phyloP scores from a whole-genome alignment of 495 filamentous ascomycete species.

The Aspergillus sclerotiicarbonarius region DNA sequence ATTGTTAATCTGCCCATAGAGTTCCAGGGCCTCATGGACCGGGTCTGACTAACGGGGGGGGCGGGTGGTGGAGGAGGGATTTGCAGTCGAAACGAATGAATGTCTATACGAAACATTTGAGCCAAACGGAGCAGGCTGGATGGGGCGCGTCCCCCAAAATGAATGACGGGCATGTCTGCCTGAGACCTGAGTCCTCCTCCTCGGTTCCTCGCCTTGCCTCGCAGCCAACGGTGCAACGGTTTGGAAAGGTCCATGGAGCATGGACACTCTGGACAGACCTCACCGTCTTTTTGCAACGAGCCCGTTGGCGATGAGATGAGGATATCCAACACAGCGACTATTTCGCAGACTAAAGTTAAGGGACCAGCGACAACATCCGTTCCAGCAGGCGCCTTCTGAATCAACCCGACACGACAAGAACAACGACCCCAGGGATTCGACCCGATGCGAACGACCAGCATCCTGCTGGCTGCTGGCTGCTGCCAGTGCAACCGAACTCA shows the following conservation, averaged over 20 bases:
- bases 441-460: not conserved
- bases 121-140: conserved; percentile 3
- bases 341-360: not conserved
- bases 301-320: not conserved
- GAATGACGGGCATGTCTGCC: not conserved
- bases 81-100: not conserved
- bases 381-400: not conserved
- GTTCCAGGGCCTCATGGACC: not conserved
- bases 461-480: not conserved
- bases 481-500: not conserved
- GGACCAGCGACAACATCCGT: not conserved
- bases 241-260: too few relatives aligned
- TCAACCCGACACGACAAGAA: not conserved
- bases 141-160: not conserved
- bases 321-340: not conserved
- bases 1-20: not conserved
- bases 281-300: not conserved
- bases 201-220: too few relatives aligned
- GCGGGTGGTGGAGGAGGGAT: not conserved
- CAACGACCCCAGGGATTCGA: not conserved
- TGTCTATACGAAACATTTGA: conserved; percentile 7
- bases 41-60: not conserved
- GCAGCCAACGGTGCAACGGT: not conserved
- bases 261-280: not conserved
- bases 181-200: too few relatives aligned